Conservation (phyloP, 805 yeast species). For the Wickerhamiella kurtzmanii region DNA sequence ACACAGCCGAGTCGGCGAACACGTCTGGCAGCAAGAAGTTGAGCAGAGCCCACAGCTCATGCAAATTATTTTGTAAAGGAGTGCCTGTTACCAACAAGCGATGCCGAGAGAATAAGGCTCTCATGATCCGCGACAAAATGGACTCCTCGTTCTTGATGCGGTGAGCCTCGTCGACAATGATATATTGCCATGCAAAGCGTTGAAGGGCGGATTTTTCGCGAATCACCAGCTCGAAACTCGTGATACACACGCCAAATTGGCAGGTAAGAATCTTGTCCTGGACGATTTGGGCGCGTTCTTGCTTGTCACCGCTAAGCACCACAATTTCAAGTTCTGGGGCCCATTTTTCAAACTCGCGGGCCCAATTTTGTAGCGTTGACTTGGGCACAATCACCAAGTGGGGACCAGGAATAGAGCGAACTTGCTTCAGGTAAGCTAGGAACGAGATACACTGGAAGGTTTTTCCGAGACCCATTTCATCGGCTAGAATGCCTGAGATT, state of each 20-base stretch:
- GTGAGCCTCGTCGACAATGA: slow-evolving; percentile 92
- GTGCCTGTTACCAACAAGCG: slow-evolving; percentile 89
- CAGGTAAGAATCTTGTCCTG: slow-evolving; percentile 47
- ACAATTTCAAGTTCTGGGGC: slow-evolving; percentile 82
- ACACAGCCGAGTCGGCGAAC: slow-evolving; percentile 78
- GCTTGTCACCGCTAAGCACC: slow-evolving; percentile 79
- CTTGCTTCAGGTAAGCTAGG: slow-evolving; percentile 69
- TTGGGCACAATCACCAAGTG: slow-evolving; percentile 87
- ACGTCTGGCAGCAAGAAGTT: slow-evolving; percentile 90
- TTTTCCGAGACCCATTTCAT: slow-evolving; percentile 97
- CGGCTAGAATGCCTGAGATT: slow-evolving; percentile 87
- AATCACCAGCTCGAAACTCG: slow-evolving; percentile 87
- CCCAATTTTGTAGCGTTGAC: slow-evolving; percentile 92
- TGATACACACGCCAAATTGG: slow-evolving; percentile 76
- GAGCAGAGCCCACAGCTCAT: slow-evolving; percentile 89
- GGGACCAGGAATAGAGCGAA: slow-evolving; percentile 73
- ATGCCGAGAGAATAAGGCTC: slow-evolving; percentile 73
- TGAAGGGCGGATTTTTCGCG: slow-evolving; percentile 71
- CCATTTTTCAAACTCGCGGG: slow-evolving; percentile 87
- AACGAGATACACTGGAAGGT: slow-evolving; percentile 91
- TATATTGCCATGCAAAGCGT: slow-evolving; percentile 83
- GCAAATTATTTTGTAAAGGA: slow-evolving; percentile 86
- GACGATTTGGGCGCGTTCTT: slow-evolving; percentile 50
- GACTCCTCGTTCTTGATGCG: slow-evolving; percentile 91
- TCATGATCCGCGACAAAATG: slow-evolving; percentile 77